Evolutionary conservation across 2,329 filamentous ascomycete genomes (phyloP), one percentile per base, ranked within the genome.

Genomic region (Thielaviopsis musarum): DNA sequence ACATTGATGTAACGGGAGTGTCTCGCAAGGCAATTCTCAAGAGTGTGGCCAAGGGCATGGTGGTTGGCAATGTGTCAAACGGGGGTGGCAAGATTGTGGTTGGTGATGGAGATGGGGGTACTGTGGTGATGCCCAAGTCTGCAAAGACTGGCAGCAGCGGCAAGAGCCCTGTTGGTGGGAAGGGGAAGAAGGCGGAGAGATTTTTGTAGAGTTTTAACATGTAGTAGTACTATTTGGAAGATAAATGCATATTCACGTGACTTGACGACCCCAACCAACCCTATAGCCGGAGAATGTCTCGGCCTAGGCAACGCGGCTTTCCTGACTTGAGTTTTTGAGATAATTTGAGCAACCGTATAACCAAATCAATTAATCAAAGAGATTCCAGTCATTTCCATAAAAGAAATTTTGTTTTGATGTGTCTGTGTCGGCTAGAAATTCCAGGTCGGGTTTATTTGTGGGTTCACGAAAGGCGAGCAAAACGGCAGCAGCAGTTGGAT

Each of bases 1-100:
- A 98, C 69, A 95, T 98, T 62, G 93, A 98, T 66, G 91, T 94
- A 1, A 86, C 91, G 0, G 93, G 93, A 41, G 93, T 98, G 1
- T 95, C 88, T 59, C 79, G 93, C 51, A 82, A 84, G 62, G 93
- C 93, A 0, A 82, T 98, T 52, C 80, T 98, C 68, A 98, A 96
- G 76, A 88, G 86, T 51, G 93, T 97, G 1, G 93, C 91, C 21
- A 96, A 95, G 75, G 90, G 93, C 49, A 97, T 98, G 93, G 84
- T 94, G 0, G 83, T 94, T 5, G 88, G 88, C 41, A 83, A 83
- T 64, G 87, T 91, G 55, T 80, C 82, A 61, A 84, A 84, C 45
- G 87, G 85, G 4, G 82, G 86, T 1, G 80, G 88, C 64, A 76
- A 89, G 21, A 78, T 91, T 55, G 84, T 91, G 21, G 86, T 87